phyloP scores from a whole-genome alignment of 148 eudicot genomes.

The Arctostaphylos glauca region DNA sequence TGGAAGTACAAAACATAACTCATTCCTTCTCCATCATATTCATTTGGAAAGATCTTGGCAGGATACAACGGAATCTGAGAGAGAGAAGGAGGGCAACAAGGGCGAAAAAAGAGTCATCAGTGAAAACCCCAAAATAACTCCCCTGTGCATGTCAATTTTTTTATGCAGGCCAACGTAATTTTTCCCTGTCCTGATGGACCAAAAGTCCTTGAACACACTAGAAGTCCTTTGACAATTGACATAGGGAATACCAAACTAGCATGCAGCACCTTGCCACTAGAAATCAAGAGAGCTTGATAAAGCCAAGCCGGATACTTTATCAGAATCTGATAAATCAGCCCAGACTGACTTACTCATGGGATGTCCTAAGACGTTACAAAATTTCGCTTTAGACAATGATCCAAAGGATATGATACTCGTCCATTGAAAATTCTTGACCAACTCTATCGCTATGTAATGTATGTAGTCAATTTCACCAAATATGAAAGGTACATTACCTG shows the following conservation, averaged over 20 bases:
- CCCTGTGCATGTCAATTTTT: not conserved
- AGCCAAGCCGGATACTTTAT: not conserved
- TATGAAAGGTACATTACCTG: constrained; percentile 48
- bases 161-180: not conserved
- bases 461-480: not conserved
- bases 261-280: constrained; percentile 4
- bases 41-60: constrained; percentile 69
- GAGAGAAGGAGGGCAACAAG: not conserved
- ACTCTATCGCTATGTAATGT: not conserved
- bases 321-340: too few relatives aligned
- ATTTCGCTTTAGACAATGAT: too few relatives aligned
- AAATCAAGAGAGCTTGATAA: not conserved
- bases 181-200: not conserved
- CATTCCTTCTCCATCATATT: constrained; percentile 92
- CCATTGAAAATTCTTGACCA: not conserved
- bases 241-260: not conserved
- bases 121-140: not conserved
- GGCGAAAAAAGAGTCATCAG: not conserved
- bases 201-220: not conserved
- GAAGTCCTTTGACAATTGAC: not conserved
- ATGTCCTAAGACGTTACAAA: too few relatives aligned
- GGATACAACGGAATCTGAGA: constrained; percentile 86
- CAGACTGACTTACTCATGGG: too few relatives aligned
- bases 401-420: not conserved
- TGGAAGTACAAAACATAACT: constrained; percentile 82